phyloP scores from a whole-genome alignment of 371 early-diverging fungal species.

The Catenaria anguillulae region DNA sequence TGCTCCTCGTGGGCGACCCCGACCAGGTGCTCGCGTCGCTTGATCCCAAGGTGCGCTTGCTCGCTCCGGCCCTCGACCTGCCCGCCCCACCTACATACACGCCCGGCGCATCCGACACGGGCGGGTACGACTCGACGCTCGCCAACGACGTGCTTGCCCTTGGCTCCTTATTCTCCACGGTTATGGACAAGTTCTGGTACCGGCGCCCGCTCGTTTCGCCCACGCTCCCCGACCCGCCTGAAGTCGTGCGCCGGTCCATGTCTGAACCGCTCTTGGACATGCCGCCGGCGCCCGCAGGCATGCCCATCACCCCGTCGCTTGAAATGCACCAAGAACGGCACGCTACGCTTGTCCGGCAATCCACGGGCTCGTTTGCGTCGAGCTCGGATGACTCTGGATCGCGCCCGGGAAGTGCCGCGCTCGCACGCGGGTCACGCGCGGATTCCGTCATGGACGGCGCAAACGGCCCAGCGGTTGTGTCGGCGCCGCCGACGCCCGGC shows the following conservation, averaged over 20 bases:
- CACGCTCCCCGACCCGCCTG: background rate
- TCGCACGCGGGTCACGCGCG: background rate
- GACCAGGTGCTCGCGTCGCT: background rate
- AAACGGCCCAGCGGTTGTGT: background rate
- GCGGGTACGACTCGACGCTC: constrained; percentile 4
- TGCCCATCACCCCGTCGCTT: background rate
- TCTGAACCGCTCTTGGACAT: too few species aligned
- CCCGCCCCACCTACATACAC: background rate
- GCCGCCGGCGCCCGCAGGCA: background rate
- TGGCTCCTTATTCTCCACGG: background rate
- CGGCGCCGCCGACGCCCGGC: background rate
- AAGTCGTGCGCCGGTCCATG: too few species aligned
- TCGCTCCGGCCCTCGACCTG: background rate
- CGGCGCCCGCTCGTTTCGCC: background rate
- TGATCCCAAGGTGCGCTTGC: background rate
- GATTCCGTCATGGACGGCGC: background rate
- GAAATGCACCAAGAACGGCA: background rate
- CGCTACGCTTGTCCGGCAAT: background rate
- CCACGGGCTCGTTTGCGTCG: background rate
- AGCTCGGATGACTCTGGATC: background rate
- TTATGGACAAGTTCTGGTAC: background rate
- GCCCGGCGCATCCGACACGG: background rate
- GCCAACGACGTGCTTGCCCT: background rate
- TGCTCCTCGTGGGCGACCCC: background rate
- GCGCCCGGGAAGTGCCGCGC: background rate